Evolutionary conservation across 2,329 filamentous ascomycete genomes (phyloP).

Genomic region (Xylariaceae sp.): DNA sequence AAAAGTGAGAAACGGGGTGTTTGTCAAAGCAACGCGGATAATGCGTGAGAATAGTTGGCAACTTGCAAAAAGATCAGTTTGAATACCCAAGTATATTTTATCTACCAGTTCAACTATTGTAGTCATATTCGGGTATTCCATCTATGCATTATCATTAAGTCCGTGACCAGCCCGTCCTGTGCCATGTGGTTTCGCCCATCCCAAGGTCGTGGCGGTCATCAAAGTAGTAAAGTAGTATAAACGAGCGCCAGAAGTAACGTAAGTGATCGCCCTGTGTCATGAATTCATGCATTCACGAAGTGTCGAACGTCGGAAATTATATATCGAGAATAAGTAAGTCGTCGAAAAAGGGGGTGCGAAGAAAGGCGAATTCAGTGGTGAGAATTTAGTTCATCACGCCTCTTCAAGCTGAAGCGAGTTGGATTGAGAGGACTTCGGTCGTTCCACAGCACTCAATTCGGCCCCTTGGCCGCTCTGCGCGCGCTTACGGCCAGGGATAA

Average conservation of each 20-base stretch:
- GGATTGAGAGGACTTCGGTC: constrained; percentile 29
- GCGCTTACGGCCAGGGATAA: constrained; percentile 33
- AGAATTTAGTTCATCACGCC: constrained; percentile 21
- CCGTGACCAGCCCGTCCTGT: constrained; percentile 2
- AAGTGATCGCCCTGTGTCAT: constrained; percentile 25
- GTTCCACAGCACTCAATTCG: constrained; percentile 31
- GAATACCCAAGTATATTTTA: constrained; percentile 10
- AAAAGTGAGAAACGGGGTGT: neutral
- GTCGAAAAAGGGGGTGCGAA: neutral
- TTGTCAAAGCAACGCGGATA: neutral
- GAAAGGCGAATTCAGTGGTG: neutral
- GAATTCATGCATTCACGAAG: constrained; percentile 19
- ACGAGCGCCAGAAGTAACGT: constrained; percentile 16
- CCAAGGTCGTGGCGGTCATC: neutral
- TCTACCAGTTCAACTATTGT: constrained; percentile 13
- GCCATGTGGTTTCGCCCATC: constrained; percentile 3
- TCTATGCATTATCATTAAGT: constrained; percentile 23
- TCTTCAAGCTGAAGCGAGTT: constrained; percentile 24
- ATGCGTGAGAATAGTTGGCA: too few relatives aligned
- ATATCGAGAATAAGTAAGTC: constrained; percentile 16
- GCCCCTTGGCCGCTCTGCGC: constrained; percentile 33
- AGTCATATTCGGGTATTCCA: constrained; percentile 12
- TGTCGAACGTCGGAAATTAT: constrained; percentile 25
- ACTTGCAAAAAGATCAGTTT: neutral
- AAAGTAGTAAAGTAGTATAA: constrained; percentile 5